Base-by-base conservation (phyloP, 352 stramenopile genomes). In the Blastocystis sp. region DNA sequence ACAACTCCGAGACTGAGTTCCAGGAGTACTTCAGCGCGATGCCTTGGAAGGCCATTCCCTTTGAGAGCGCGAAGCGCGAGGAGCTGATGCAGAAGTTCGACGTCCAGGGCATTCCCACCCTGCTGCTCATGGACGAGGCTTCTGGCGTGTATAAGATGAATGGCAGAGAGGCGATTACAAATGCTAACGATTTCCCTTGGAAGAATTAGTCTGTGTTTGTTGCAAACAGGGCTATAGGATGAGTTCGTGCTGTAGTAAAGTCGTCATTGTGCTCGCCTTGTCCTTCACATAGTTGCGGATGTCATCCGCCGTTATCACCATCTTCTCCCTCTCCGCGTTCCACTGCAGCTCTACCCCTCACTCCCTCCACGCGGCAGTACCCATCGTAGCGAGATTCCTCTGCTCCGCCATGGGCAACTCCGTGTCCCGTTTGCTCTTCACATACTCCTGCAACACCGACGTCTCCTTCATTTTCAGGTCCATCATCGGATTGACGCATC, bases 41-140 rank as follows among this genome's bases (percentile, higher is more conserved):
- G 77, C 77, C 77, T 87, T 87, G 77, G 77, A 38, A 59, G 7
- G 78, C 60, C 17, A 77, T 88, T 88, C 78, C 60, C 11, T 88
- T 78, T 88, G 78, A 88, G n/a, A 40, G 21, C 9, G 34, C 9
- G 38, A 17, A 61, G 34, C 77, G 77, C 14, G 14, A 69, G 2
- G 23, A 74, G 23, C 21, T 87, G 11, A 23, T 11, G 34, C 23
- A 74, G 19, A 74, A 19, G 5, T 87, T 77, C n/a, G 65, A 67
- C 17, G 62, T 87, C 40, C 19, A 19, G n/a, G 62, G 62, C 43
- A 87, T 87, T 62, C 77, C 77, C 4, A 87, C 77, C 2, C 43
- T 87, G 28, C 45, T 87, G 28, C 41, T 87, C 7, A 2, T 87
- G 5, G 77, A 87, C 70, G 62, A 74, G 52, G 14, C 52, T 34